Evolutionary conservation across 169 alveolate genomes (phyloP), one percentile per base, ranked within the genome.

Genomic region (Plasmodium fragile): DNA sequence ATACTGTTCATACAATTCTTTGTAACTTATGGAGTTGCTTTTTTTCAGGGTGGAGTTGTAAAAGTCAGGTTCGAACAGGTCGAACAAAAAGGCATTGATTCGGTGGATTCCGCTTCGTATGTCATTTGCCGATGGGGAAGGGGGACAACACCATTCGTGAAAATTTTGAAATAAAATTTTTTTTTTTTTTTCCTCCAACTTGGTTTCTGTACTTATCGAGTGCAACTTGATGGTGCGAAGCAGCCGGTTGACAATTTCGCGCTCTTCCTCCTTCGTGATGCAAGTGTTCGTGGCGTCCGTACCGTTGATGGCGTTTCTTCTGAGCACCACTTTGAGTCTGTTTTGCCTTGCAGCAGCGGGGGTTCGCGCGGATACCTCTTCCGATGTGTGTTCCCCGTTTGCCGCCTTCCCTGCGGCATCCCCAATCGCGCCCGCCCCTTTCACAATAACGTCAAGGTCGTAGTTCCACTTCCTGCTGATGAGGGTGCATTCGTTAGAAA

Each of bases 21-120:
- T 87, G 52, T 87, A 87, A 41, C 43, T 13, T 28, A 87, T 87
- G 25, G 41, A 11, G 10, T 77, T 87, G 30, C 30, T 25, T 22
- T 78, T 87, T 4, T 77, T 77, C 32, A 87, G 55, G 22, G 89
- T 36, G 18, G 34, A 53, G 49, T 87, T 87, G 49, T 87, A 87
- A 87, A 87, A 87, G n/a, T 77, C 39, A 22, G 85, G 89, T 77
- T 87, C 93, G 80, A 55, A 75, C 49, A 87, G 43, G 32, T 43
- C 32, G 28, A 52, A 87, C 43, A 87, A 3, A 32, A 87, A 77
- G 80, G 78, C 36, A 43, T 78, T 78, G 45, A 87, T 71, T 5
- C 28, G 25, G 36, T 25, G 75, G 36, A 65, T 4, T 18, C 10
- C 32, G 5, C 75, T 65, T 65, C 7, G 16, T 65, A 28, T 11